These are phyloP conservation scores for Murraya paniculata DNA, from an alignment of 345 rosid genomes.

Conservation along the genomic window DNA sequence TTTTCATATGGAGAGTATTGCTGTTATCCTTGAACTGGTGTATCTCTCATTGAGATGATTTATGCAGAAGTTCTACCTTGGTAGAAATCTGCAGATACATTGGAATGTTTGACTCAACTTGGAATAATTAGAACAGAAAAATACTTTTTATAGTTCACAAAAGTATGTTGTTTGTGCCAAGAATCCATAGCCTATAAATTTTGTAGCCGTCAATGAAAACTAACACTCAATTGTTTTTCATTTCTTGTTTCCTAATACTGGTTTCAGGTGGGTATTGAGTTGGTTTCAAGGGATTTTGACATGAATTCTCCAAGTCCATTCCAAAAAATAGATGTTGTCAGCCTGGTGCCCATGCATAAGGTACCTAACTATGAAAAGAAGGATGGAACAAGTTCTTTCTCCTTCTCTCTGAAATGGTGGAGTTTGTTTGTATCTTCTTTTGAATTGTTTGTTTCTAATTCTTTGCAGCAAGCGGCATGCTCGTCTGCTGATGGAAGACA, in stretches of 20 bases:
- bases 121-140: background rate
- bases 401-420: slow-evolving; percentile 11
- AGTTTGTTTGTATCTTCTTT: slow-evolving; percentile 1
- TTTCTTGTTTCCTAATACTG: background rate
- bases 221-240: slow-evolving; percentile 5
- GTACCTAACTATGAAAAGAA: slow-evolving; percentile 32
- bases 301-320: slow-evolving; percentile 94
- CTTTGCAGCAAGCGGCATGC: slow-evolving; percentile 95
- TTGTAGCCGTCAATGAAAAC: slow-evolving; percentile 1
- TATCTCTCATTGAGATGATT: slow-evolving; percentile 3
- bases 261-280: slow-evolving; percentile 88
- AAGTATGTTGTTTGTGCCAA: background rate
- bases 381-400: slow-evolving; percentile 6
- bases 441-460: slow-evolving; percentile 22
- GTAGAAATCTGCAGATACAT: background rate
- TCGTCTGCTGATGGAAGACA: slow-evolving; percentile 99
- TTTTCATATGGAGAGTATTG: background rate
- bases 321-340: slow-evolving; percentile 71
- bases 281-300: slow-evolving; percentile 94
- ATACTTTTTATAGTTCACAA: background rate
- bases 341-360: slow-evolving; percentile 96
- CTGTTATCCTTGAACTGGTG: background rate
- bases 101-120: background rate
- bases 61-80: background rate
- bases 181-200: background rate